These are phyloP conservation scores for Gentiana macrophylla DNA, from an alignment of 257 asterid species.

Conservation along the genomic window DNA sequence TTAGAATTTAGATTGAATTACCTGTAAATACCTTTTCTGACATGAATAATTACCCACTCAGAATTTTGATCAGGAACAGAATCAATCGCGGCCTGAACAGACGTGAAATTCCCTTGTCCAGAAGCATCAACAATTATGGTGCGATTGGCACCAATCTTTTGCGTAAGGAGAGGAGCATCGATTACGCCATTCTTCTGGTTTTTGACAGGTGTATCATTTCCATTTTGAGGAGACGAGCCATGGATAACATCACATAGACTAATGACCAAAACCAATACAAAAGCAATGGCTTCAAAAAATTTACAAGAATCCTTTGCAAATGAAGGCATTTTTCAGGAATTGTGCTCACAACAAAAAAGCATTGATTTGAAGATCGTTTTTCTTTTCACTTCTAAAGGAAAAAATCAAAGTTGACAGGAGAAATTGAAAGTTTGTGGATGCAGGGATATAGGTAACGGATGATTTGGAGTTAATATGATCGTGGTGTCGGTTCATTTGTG, in stretches of 20 bases:
- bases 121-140: constrained; percentile 40
- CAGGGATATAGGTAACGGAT: too few relatives aligned
- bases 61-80: constrained; percentile 58
- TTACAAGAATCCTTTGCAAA: constrained; percentile 5
- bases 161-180: constrained; percentile 41
- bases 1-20: not conserved
- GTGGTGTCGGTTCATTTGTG: too few relatives aligned
- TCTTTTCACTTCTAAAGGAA: too few relatives aligned
- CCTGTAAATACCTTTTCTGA: constrained; percentile 71
- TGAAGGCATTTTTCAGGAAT: constrained; percentile 15
- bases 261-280: constrained; percentile 14
- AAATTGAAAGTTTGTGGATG: too few relatives aligned
- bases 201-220: constrained; percentile 38
- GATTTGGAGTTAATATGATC: too few relatives aligned
- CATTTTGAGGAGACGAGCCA: constrained; percentile 22
- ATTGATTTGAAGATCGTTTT: too few relatives aligned
- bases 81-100: constrained; percentile 63
- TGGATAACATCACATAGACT: constrained; percentile 22
- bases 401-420: too few relatives aligned
- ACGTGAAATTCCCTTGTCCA: constrained; percentile 60
- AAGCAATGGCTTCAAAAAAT: constrained; percentile 6
- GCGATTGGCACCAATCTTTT: constrained; percentile 23
- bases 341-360: too few relatives aligned
- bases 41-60: constrained; percentile 52
- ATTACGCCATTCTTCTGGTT: constrained; percentile 28